Conservation (phyloP, 257 asterid species). For the Solanum tarapatanum region DNA sequence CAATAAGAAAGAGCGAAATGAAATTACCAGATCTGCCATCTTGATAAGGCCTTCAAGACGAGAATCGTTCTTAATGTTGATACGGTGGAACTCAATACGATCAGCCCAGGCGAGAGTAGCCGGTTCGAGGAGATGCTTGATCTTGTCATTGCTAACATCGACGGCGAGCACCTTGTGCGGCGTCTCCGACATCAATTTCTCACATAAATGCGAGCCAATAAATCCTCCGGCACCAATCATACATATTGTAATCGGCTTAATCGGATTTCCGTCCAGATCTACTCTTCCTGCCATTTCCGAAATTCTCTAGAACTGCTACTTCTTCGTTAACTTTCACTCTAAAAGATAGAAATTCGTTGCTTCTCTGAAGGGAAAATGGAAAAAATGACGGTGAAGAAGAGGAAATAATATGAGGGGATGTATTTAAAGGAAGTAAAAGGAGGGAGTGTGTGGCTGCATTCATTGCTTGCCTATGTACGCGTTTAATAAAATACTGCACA, state of each 20-base stretch:
- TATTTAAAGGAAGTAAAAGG: slow-evolving; percentile 53
- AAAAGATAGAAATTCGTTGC: neutral
- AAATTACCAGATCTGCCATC: slow-evolving; percentile 86
- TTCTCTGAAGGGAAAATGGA: neutral
- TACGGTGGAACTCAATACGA: slow-evolving; percentile 85
- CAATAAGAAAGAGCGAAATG: neutral
- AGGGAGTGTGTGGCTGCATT: slow-evolving; percentile 33
- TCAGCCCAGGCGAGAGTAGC: slow-evolving; percentile 37
- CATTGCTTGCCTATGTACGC: slow-evolving; percentile 10
- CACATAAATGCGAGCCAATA: slow-evolving; percentile 93
- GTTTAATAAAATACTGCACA: neutral
- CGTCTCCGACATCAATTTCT: slow-evolving; percentile 73
- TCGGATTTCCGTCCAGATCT: slow-evolving; percentile 87
- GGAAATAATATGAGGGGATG: neutral
- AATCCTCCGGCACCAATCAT: slow-evolving; percentile 98
- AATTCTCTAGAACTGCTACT: neutral
- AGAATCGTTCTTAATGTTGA: slow-evolving; percentile 86
- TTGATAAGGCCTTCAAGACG: slow-evolving; percentile 95
- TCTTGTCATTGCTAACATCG: slow-evolving; percentile 80
- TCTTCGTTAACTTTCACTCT: neutral
- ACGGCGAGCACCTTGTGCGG: slow-evolving; percentile 77
- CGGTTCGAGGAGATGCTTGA: slow-evolving; percentile 78
- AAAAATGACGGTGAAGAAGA: neutral
- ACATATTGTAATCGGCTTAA: slow-evolving; percentile 70
- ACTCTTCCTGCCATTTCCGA: slow-evolving; percentile 58